phyloP scores from a whole-genome alignment of 805 yeast species.

The Candida lessepsii region DNA sequence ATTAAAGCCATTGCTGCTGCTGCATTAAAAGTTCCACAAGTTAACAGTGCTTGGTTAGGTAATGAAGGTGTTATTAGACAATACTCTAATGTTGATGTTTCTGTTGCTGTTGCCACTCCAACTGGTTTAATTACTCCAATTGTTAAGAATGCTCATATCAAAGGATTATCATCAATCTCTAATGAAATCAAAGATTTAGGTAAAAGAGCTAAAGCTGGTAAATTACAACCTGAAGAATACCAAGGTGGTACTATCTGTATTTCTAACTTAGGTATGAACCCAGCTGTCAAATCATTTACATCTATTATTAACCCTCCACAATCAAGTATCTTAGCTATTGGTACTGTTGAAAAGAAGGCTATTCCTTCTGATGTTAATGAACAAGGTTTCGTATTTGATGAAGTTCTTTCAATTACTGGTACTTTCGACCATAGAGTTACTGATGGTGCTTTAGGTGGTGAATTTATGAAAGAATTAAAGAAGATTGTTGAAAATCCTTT shows the following conservation, averaged over 20 bases:
- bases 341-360: slow-evolving; percentile 89
- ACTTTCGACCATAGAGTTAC: slow-evolving; percentile 97
- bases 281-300: slow-evolving; percentile 87
- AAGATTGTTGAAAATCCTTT: slow-evolving; percentile 92
- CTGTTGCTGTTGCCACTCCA: slow-evolving; percentile 98
- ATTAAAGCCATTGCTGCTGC: slow-evolving; percentile 95
- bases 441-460: slow-evolving; percentile 98
- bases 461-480: slow-evolving; percentile 91
- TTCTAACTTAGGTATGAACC: slow-evolving; percentile 98
- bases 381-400: slow-evolving; percentile 89
- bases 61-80: slow-evolving; percentile 88
- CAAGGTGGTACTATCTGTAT: slow-evolving; percentile 99
- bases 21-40: slow-evolving; percentile 85
- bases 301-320: slow-evolving; percentile 99
- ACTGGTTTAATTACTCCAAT: slow-evolving; percentile 97
- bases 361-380: slow-evolving; percentile 89
- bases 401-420: slow-evolving; percentile 88
- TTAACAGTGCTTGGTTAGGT: slow-evolving; percentile 91
- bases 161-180: slow-evolving; percentile 84
- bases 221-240: slow-evolving; percentile 93
- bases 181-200: slow-evolving; percentile 86
- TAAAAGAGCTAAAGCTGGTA: slow-evolving; percentile 92
- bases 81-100: slow-evolving; percentile 88
- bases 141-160: slow-evolving; percentile 80
- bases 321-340: slow-evolving; percentile 88